phyloP scores from a whole-genome alignment of 2,329 filamentous ascomycete genomes.

The Apiospora koreana region DNA sequence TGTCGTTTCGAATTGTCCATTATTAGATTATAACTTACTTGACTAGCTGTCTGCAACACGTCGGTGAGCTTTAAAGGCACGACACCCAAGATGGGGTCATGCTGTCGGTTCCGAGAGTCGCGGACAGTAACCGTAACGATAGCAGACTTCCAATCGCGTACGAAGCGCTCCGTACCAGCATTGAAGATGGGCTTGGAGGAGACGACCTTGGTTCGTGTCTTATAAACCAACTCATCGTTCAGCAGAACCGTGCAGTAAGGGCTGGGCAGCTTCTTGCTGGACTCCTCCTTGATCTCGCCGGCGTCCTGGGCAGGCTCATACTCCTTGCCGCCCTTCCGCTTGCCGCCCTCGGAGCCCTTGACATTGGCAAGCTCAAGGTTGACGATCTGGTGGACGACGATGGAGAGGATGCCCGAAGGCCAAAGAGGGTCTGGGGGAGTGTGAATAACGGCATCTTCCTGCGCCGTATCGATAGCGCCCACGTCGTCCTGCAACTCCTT shows the following conservation, averaged over 20 bases:
- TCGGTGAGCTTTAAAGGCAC: slow-evolving; percentile 87
- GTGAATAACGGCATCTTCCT: slow-evolving; percentile 83
- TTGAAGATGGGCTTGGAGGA: slow-evolving; percentile 97
- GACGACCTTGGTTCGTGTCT: slow-evolving; percentile 91
- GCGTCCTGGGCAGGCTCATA: slow-evolving; percentile 85
- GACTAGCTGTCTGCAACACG: slow-evolving; percentile 82
- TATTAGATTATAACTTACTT: slow-evolving; percentile 40
- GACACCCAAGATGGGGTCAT: slow-evolving; percentile 92
- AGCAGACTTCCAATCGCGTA: slow-evolving; percentile 88
- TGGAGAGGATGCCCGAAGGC: slow-evolving; percentile 85
- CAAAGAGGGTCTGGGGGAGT: slow-evolving; percentile 95
- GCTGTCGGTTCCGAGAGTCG: slow-evolving; percentile 85
- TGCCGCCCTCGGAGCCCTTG: slow-evolving; percentile 75
- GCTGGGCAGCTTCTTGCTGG: slow-evolving; percentile 77
- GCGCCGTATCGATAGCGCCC: slow-evolving; percentile 68
- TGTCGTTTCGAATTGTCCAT: too few species aligned
- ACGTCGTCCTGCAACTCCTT: slow-evolving; percentile 86
- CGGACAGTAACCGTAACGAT: slow-evolving; percentile 88
- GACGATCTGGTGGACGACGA: slow-evolving; percentile 92
- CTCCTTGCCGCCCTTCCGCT: slow-evolving; percentile 74
- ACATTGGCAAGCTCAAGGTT: slow-evolving; percentile 91
- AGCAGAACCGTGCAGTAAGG: slow-evolving; percentile 91
- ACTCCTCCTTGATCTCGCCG: slow-evolving; percentile 85
- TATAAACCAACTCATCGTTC: slow-evolving; percentile 89
- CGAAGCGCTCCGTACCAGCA: slow-evolving; percentile 88